Conservation (phyloP, 1,139 yeast species). For the Yamadazyma siamensis region DNA sequence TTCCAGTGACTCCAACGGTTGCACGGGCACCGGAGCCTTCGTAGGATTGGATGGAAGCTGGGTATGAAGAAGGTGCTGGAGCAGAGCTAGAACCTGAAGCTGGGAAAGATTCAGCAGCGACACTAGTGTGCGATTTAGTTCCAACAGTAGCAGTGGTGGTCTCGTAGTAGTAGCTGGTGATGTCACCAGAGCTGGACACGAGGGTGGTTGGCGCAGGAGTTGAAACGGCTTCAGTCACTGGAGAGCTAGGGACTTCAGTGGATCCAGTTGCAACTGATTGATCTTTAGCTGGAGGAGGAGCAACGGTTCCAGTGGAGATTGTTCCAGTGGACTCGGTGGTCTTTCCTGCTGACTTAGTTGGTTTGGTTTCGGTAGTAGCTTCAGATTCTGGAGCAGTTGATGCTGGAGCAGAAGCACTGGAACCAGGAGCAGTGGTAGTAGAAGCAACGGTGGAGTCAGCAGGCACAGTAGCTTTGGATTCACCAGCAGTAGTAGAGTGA, state of each 20-base stretch:
- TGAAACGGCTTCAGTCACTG: conserved; percentile 1
- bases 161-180: not conserved
- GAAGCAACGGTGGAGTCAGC: no score
- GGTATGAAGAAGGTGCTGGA: no score
- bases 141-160: not conserved
- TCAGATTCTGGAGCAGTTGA: no score
- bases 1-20: no score
- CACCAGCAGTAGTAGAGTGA: no score
- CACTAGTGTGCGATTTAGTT: not conserved
- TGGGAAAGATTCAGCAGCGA: conserved; percentile 1
- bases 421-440: no score
- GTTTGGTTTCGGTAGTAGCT: conserved; percentile 1
- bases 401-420: no score
- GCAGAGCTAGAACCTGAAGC: no score
- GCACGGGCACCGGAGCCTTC: no score
- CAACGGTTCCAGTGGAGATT: conserved; percentile 2
- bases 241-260: no score
- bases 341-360: not conserved
- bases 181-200: conserved; percentile 1
- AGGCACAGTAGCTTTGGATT: no score
- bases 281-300: not conserved
- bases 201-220: conserved; percentile 2
- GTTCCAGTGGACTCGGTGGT: not conserved
- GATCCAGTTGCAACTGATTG: no score
- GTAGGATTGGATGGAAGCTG: not conserved